Percentiles rank a stretch among this genome's conserved stretches.
phyloP scores from a whole-genome alignment of 352 stramenopile species.

The Globisporangium paddicum region DNA sequence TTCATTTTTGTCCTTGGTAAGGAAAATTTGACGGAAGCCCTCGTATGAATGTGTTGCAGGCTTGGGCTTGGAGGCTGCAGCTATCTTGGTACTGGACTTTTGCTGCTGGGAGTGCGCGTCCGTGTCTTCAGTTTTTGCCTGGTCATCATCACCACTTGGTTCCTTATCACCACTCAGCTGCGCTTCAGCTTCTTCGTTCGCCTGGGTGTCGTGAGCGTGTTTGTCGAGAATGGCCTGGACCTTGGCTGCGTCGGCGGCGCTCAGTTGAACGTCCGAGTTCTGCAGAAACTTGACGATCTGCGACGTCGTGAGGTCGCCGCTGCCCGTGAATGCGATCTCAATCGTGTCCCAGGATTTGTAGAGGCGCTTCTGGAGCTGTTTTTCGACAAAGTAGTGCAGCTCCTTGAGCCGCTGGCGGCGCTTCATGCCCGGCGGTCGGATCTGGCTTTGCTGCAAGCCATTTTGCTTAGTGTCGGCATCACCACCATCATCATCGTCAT shows the following conservation, averaged over 20 bases:
- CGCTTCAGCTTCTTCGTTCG: background rate
- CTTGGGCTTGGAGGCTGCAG: slow-evolving; percentile 5
- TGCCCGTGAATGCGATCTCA: slow-evolving; percentile 60
- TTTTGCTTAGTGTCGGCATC: background rate
- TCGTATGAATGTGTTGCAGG: slow-evolving; percentile 48
- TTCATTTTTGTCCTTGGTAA: slow-evolving; percentile 42
- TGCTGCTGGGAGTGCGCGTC: background rate
- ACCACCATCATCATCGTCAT: slow-evolving; percentile 7
- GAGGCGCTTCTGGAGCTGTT: slow-evolving; percentile 63
- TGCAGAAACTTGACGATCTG: slow-evolving; percentile 76
- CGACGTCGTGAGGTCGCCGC: slow-evolving; percentile 51
- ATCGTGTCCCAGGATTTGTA: slow-evolving; percentile 68
- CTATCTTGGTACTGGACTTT: background rate
- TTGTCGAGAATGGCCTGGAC: slow-evolving; percentile 55
- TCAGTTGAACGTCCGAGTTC: slow-evolving; percentile 63
- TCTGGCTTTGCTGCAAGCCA: background rate
- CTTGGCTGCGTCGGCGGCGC: slow-evolving; percentile 43
- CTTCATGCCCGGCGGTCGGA: slow-evolving; percentile 34
- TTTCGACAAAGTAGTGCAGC: slow-evolving; percentile 57
- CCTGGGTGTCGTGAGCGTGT: slow-evolving; percentile 16
- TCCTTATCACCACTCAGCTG: background rate
- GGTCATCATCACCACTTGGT: background rate
- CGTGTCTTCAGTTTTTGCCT: background rate
- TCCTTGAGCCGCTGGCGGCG: slow-evolving; percentile 52
- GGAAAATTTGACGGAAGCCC: slow-evolving; percentile 60